These are phyloP conservation scores for Cryphonectria nitschkei DNA, from an alignment of 2,329 filamentous ascomycete genomes.

Conservation along the genomic window DNA sequence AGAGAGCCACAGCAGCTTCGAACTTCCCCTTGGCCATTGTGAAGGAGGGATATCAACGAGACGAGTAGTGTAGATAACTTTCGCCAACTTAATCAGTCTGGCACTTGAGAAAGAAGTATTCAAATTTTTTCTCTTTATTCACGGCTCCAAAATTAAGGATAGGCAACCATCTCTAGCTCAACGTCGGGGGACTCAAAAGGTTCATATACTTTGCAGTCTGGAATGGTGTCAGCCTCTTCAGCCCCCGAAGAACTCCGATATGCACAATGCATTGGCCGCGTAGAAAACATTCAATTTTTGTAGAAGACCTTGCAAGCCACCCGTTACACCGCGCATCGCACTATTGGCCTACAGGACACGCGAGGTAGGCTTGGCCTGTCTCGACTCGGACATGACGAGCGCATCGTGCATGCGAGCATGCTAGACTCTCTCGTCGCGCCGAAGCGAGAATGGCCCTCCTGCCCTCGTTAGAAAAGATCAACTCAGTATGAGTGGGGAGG, in stretches of 20 bases:
- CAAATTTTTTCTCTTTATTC: neutral
- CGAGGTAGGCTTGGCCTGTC: neutral
- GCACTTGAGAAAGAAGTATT: neutral
- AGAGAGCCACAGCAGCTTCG: neutral
- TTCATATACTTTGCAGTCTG: conserved; percentile 1
- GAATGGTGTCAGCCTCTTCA: conserved; percentile 1
- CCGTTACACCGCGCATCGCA: conserved; percentile 8
- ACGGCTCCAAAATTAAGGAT: neutral
- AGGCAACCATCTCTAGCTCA: neutral
- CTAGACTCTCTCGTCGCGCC: neutral
- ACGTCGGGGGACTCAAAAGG: too few relatives aligned
- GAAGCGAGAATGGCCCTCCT: neutral
- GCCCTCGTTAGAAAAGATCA: neutral
- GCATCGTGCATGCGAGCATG: neutral
- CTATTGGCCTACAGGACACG: neutral
- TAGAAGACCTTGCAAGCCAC: neutral
- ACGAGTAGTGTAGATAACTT: neutral
- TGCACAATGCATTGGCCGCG: neutral
- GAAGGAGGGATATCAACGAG: neutral
- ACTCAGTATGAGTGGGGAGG: neutral
- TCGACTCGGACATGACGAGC: conserved; percentile 2
- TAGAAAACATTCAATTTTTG: neutral
- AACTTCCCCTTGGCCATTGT: conserved; percentile 12
- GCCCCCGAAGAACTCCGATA: neutral
- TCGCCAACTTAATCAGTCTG: neutral